Base-by-base conservation (phyloP, 164 flowering plant species). In the Malania oleifera region DNA sequence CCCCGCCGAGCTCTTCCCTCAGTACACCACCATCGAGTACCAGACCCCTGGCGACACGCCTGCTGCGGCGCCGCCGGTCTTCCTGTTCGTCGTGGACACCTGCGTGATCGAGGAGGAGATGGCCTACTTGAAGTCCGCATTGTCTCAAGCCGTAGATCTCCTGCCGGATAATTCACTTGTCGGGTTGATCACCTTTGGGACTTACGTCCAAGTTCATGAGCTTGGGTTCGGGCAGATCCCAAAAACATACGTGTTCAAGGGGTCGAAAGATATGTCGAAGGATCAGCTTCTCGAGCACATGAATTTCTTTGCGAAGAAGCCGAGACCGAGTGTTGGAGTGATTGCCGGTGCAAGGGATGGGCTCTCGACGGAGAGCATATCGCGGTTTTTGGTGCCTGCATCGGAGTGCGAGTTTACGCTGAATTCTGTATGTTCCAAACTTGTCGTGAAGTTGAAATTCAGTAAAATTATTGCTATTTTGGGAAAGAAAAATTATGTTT, bases 101-200 rank as follows among this genome's bases (percentile, higher is more conserved):
- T 90, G 96, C 66, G 48, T 90, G 44, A 78, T 93, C 63, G 97
- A 90, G 65, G 98, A 93, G 75, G 98, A 93, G 70, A 41, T 93
- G 10, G 80, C 67, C 22, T 90, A 64, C 44, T 66, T 93, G 68
- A 87, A 86, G 70, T 78, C 84, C 10, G 78, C 92, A 5, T 26
- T 93, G 46, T 64, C 77, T 14, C 91, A 83, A 77, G 96, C 91
- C 7, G 39, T 93, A 18, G 97, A 75, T 61, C 68, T 86, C 39
- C 43, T 90, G 52, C 96, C 97, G 1, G 99, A 85, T 22, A 75
- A 77, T 60, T 78, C 92, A 20, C 77, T 93, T 9, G 80, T 93
- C 8, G 99, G 96, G 14, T 72, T 93, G 65, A 75, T 93, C 67
- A 93, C 99, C 10, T 90, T 84, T 59, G 99, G 97, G 54, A 78